A percentile compares a stretch with the other conserved stretches of the same genome.
Evolutionary conservation across 768 basidiomycete genomes (phyloP).

Genomic region (Lentinula raphanica): DNA sequence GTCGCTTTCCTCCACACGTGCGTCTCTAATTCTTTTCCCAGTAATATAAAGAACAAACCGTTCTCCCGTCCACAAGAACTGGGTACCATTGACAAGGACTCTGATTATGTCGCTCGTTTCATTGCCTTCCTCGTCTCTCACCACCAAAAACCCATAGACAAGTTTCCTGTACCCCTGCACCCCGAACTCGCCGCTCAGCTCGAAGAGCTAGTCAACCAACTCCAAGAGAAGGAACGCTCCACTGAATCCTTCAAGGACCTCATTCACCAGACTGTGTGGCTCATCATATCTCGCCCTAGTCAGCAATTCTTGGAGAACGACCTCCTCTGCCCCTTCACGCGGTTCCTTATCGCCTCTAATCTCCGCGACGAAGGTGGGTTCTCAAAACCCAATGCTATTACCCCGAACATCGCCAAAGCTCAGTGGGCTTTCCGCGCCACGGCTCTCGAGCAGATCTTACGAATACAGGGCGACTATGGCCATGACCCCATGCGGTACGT

Average conservation of each 20-base stretch:
- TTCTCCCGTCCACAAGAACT: background rate
- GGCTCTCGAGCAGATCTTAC: background rate
- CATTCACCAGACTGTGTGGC: background rate
- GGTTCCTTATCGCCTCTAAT: background rate
- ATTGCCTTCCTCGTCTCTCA: background rate
- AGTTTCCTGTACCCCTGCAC: background rate
- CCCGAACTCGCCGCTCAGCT: background rate
- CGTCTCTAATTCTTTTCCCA: background rate
- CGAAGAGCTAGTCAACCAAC: background rate
- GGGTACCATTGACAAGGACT: background rate
- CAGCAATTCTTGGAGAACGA: background rate
- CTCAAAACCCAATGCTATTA: background rate
- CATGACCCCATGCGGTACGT: background rate
- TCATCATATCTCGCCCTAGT: background rate
- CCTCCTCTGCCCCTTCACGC: background rate
- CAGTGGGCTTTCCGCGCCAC: constrained; percentile 3
- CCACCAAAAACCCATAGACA: background rate
- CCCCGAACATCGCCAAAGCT: background rate
- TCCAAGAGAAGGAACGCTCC: background rate
- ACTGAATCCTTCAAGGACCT: background rate
- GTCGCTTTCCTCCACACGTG: background rate
- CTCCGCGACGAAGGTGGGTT: background rate
- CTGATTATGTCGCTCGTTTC: background rate
- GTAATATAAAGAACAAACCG: background rate
- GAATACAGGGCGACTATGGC: background rate